Conservation (phyloP, 106 monocot genomes). For the Allium sativum region DNA sequence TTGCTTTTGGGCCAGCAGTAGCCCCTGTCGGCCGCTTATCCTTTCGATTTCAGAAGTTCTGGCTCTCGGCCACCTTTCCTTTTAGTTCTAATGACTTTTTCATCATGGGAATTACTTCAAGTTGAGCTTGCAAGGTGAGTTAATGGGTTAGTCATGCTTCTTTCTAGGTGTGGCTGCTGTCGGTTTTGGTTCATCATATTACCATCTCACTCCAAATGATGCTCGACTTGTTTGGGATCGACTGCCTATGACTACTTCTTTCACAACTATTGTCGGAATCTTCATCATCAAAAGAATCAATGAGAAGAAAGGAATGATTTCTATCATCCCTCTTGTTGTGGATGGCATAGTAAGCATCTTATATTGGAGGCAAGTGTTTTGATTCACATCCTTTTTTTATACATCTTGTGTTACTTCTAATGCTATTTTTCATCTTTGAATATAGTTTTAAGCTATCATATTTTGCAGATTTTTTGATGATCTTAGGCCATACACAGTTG, state of each 20-base stretch:
- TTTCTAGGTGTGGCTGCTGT: slow-evolving; percentile 83
- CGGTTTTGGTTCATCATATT: slow-evolving; percentile 87
- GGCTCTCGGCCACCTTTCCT: too few relatives aligned
- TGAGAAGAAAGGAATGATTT: slow-evolving; percentile 59
- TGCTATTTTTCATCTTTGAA: too few relatives aligned
- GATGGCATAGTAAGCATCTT: slow-evolving; percentile 82
- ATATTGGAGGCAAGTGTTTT: slow-evolving; percentile 82
- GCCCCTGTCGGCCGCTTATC: too few relatives aligned
- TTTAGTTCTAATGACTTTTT: too few relatives aligned
- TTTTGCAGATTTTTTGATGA: slow-evolving; percentile 85
- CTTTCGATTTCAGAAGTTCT: too few relatives aligned
- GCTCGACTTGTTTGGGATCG: slow-evolving; percentile 93
- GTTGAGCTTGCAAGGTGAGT: slow-evolving; percentile 76
- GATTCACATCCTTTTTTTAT: not conserved
- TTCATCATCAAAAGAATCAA: slow-evolving; percentile 96
- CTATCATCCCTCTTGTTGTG: slow-evolving; percentile 72
- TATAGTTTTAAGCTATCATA: slow-evolving; percentile 1
- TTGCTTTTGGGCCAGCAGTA: too few relatives aligned
- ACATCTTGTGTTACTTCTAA: too few relatives aligned
- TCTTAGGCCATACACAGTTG: slow-evolving; percentile 80
- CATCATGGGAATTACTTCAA: slow-evolving; percentile 57
- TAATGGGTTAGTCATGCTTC: slow-evolving; percentile 80
- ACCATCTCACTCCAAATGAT: slow-evolving; percentile 86
- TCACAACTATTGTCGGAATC: slow-evolving; percentile 95
- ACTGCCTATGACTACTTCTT: slow-evolving; percentile 89